Conservation (phyloP, 2,329 filamentous ascomycete species). For the Cordyceps farinosa region DNA sequence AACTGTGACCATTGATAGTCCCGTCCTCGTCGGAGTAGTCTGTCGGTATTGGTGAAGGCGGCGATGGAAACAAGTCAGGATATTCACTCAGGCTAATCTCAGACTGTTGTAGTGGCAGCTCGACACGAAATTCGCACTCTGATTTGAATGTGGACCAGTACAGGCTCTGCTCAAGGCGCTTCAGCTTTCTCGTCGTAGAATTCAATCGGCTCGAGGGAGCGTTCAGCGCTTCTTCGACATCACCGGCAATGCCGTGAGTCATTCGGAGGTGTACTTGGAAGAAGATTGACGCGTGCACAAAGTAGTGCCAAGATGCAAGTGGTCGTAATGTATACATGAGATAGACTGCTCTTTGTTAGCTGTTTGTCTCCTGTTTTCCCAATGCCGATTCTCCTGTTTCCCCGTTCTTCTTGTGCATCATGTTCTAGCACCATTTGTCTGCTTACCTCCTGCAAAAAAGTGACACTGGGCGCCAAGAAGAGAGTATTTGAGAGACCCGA, state of each 20-base stretch:
- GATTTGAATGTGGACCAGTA: slow-evolving; percentile 45
- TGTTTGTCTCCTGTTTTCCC: too few species aligned
- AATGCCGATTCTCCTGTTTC: background rate
- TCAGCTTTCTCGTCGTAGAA: slow-evolving; percentile 19
- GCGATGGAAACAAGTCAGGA: slow-evolving; percentile 30
- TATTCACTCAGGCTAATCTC: slow-evolving; percentile 34
- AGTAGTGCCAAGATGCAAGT: slow-evolving; percentile 36
- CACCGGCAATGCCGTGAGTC: slow-evolving; percentile 20
- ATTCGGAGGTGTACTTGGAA: slow-evolving; percentile 34
- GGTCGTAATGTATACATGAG: slow-evolving; percentile 39
- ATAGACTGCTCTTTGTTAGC: slow-evolving; percentile 27
- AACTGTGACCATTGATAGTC: background rate
- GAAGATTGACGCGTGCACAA: slow-evolving; percentile 28
- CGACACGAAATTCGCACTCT: slow-evolving; percentile 39
- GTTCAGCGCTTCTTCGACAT: slow-evolving; percentile 16
- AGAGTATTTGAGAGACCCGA: slow-evolving; percentile 26
- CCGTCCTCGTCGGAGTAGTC: background rate
- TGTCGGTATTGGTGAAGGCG: slow-evolving; percentile 22
- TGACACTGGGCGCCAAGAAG: slow-evolving; percentile 36
- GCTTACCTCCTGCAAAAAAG: slow-evolving; percentile 34
- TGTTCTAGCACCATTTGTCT: background rate
- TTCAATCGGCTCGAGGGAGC: slow-evolving; percentile 11
- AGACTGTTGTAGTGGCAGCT: slow-evolving; percentile 35
- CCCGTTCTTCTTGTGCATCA: background rate
- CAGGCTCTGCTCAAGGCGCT: slow-evolving; percentile 36